Base-by-base conservation (phyloP, 2,329 filamentous ascomycete species). In the Dothistroma septosporum region DNA sequence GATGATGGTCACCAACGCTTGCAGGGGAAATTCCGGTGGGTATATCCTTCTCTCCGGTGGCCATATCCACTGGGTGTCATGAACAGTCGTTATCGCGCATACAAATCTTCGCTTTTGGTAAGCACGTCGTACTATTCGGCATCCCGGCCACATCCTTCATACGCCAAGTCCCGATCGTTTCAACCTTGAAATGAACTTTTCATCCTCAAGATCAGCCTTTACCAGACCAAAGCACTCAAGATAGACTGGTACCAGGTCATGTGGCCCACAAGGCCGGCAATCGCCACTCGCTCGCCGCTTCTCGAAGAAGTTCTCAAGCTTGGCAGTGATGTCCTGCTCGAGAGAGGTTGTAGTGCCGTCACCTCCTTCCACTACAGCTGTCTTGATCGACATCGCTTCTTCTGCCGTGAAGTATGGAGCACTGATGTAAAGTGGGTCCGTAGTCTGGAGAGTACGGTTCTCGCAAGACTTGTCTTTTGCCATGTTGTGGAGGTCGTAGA, bases 171-270 rank as follows among this genome's bases (percentile, higher is more conserved):
- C 52, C 10, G 31, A 54, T 22, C 52, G 16, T 10, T n/a, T 8
- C 32, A 59, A 44, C 31, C 58, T 54, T n/a, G 24, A 53, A 12
- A 58, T n/a, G 21, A 94, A 58, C 28, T 57, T 63, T 19, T 66
- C 59, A 31, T 64, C 60, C 53, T 59, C 54, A 49, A 67, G 49
- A 55, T 65, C 61, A n/a, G 12, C 53, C 53, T 64, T 67, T 14
- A 55, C 12, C 12, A 64, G 54, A 1, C 60, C 61, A 54, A 67
- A 64, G 8, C 50, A 57, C 9, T 31, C 35, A n/a, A 59, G 33
- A 32, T 60, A 65, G 8, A 63, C 58, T 21, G 65, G 59, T 19
- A 50, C 61, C 65, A 67, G 58, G 53, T 66, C 62, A 55, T 66
- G 63, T 12, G 65, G 63, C 1, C 64, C 65, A 58, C 65, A 66